phyloP scores from a whole-genome alignment of 2,329 filamentous ascomycete species.

The Monilinia vaccinii-corymbosi region DNA sequence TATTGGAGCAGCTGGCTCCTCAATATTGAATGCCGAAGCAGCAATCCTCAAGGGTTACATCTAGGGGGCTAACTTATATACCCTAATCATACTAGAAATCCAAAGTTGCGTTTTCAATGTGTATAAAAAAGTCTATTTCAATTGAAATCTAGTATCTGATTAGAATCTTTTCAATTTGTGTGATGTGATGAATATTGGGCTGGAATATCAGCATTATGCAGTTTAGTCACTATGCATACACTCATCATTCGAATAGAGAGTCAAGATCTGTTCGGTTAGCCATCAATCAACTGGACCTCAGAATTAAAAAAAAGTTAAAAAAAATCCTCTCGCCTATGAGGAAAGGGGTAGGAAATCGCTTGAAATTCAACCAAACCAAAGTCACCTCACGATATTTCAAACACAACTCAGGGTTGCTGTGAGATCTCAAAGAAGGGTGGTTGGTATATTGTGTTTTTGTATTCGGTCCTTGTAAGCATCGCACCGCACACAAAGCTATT shows the following conservation, averaged over 20 bases:
- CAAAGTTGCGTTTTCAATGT: neutral
- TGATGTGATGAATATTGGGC: neutral
- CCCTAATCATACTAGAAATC: neutral
- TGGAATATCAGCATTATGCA: neutral
- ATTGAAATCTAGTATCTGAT: neutral
- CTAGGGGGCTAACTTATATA: neutral
- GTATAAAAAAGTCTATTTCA: neutral
- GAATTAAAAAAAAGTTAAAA: no score
- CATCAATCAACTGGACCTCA: neutral
- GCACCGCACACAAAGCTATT: neutral
- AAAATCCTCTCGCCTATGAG: no score
- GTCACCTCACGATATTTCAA: neutral
- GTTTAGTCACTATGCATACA: neutral
- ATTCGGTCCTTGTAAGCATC: neutral
- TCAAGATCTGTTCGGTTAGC: neutral
- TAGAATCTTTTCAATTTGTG: no score
- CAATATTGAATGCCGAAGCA: constrained; percentile 88
- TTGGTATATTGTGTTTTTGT: neutral
- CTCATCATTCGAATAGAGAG: no score
- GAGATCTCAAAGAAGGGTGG: neutral
- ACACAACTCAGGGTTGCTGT: neutral
- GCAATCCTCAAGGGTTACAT: constrained; percentile 78
- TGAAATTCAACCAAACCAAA: neutral
- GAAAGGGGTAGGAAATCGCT: no score
- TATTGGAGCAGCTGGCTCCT: constrained; percentile 91